A percentile compares a stretch with the other conserved stretches of the same genome.
These are phyloP conservation scores for Neoboletus magnificus DNA, from an alignment of 768 basidiomycete species.

Conservation along the genomic window DNA sequence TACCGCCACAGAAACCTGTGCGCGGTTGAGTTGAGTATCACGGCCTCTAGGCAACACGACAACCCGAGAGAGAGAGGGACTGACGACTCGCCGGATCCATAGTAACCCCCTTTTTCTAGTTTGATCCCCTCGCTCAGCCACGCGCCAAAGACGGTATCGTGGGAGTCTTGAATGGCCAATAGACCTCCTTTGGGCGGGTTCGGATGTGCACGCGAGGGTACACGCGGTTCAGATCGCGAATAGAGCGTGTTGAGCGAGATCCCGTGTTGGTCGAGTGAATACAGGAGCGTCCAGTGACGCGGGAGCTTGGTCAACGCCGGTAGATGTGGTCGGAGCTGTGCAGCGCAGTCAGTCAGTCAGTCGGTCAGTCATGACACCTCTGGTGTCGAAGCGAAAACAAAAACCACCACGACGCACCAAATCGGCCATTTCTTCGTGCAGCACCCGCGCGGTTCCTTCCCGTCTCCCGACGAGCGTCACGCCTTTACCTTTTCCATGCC, in stretches of 20 bases:
- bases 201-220: constrained; percentile 23
- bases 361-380: not conserved
- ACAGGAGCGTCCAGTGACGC: constrained; percentile 71
- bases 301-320: constrained; percentile 73
- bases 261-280: constrained; percentile 93
- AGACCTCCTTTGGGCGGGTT: constrained; percentile 45
- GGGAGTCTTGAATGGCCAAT: constrained; percentile 61
- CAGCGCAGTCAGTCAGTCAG: too few species aligned
- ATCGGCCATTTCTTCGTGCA: constrained; percentile 54
- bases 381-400: not conserved
- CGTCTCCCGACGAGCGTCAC: constrained; percentile 55
- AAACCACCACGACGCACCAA: constrained; percentile 44
- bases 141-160: constrained; percentile 70
- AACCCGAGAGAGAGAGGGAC: not conserved
- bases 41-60: not conserved
- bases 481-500: constrained; percentile 36
- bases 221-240: constrained; percentile 48
- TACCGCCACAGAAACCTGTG: constrained; percentile 79
- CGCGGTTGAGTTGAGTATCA: too few species aligned
- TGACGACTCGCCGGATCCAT: constrained; percentile 80
- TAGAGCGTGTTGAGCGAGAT: constrained; percentile 91
- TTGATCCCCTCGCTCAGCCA: constrained; percentile 74
- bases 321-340: constrained; percentile 65
- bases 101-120: constrained; percentile 63
- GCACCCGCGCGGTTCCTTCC: constrained; percentile 49